These are phyloP conservation scores for Colletotrichum endophyticum DNA, from an alignment of 2,329 filamentous ascomycete genomes.

Conservation along the genomic window DNA sequence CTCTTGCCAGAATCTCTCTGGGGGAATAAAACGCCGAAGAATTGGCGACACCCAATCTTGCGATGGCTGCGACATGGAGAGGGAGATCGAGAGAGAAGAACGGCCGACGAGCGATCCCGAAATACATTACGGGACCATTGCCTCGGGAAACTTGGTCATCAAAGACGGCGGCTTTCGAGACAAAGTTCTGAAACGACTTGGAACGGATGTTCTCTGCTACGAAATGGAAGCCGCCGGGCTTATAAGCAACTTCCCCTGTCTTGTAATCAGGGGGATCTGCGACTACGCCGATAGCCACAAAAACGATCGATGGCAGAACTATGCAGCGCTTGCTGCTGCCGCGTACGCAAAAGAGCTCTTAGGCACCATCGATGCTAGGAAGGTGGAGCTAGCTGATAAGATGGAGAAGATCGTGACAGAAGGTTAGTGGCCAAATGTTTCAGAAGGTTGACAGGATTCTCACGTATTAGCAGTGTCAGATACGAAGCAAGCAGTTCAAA, in stretches of 20 bases:
- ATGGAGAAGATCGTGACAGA: no score
- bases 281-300: constrained; percentile 35
- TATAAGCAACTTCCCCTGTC: constrained; percentile 22
- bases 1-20: neutral
- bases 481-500: no score
- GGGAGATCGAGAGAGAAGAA: neutral
- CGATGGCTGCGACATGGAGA: neutral
- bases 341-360: constrained; percentile 22
- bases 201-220: constrained; percentile 11
- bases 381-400: accelerated
- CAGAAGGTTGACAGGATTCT: no score
- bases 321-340: constrained; percentile 24
- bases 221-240: constrained; percentile 26
- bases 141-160: constrained; percentile 39
- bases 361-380: accelerated
- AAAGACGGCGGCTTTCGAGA: constrained; percentile 37
- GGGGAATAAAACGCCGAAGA: neutral
- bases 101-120: neutral
- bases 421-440: no score
- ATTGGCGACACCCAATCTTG: neutral
- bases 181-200: neutral
- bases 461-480: no score
- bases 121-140: constrained; percentile 29
- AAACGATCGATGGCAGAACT: constrained; percentile 27
- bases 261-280: constrained; percentile 31